Percentiles rank a stretch among this genome's conserved stretches.
Conservation (phyloP, 78 protist species). For the Dictyostelium discoideum region dicty_2.7 NC_007091.3:1257001-1257500, state of each 20-base stretch:
- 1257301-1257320: not conserved
- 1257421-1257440: slow-evolving; percentile 58
- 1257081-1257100: not conserved
- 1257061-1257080: not conserved
- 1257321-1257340: slow-evolving; percentile 23
- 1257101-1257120: slow-evolving; percentile 55
- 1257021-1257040: slow-evolving; percentile 27
- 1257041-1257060: slow-evolving; percentile 27
- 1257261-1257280: not conserved
- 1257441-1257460: slow-evolving; percentile 6
- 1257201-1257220: slow-evolving; percentile 51
- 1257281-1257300: not conserved
- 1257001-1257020: slow-evolving; percentile 54
- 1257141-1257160: slow-evolving; percentile 16
- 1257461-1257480: slow-evolving; percentile 10
- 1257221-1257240: not conserved
- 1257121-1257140: slow-evolving; percentile 42
- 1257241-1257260: not conserved
- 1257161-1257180: not conserved
- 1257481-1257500: slow-evolving; percentile 45
- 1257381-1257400: slow-evolving; percentile 23
- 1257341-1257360: not conserved
- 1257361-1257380: slow-evolving; percentile 16
- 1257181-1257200: slow-evolving; percentile 31
- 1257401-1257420: slow-evolving; percentile 35